These are phyloP conservation scores for Actinidia chinensis DNA, from an alignment of 179 eudicot genomes.

Conservation along the genomic window DNA sequence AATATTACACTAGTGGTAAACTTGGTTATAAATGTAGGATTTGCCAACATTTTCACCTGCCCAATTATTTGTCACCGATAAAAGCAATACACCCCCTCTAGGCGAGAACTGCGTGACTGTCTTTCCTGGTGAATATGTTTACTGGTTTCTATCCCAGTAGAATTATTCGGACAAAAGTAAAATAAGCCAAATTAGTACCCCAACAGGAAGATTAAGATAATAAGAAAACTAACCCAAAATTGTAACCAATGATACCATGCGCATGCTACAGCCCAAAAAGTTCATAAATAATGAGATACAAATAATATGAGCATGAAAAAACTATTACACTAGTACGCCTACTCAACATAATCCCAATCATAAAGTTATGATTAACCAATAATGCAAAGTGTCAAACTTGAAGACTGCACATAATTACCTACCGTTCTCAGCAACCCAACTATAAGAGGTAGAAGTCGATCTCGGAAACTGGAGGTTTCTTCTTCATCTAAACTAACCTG, in stretches of 20 bases:
- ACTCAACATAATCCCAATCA: not conserved
- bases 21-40: too few species aligned
- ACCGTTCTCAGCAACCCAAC: constrained; percentile 96
- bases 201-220: too few species aligned
- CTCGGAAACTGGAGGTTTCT: constrained; percentile 64
- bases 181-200: not conserved
- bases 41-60: too few species aligned
- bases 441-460: constrained; percentile 79
- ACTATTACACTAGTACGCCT: not conserved
- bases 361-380: not conserved
- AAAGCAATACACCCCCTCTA: too few species aligned
- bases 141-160: not conserved
- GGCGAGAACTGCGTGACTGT: too few species aligned
- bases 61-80: too few species aligned
- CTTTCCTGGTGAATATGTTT: not conserved
- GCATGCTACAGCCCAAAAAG: not conserved
- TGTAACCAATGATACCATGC: not conserved
- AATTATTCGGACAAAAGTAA: not conserved
- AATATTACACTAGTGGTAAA: too few species aligned
- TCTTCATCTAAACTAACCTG: constrained; percentile 77
- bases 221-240: not conserved
- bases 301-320: too few species aligned
- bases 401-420: constrained; percentile 33
- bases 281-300: not conserved
- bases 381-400: not conserved